Base-by-base conservation (phyloP, 208 protist genomes). In the Leishmania turanica region DNA sequence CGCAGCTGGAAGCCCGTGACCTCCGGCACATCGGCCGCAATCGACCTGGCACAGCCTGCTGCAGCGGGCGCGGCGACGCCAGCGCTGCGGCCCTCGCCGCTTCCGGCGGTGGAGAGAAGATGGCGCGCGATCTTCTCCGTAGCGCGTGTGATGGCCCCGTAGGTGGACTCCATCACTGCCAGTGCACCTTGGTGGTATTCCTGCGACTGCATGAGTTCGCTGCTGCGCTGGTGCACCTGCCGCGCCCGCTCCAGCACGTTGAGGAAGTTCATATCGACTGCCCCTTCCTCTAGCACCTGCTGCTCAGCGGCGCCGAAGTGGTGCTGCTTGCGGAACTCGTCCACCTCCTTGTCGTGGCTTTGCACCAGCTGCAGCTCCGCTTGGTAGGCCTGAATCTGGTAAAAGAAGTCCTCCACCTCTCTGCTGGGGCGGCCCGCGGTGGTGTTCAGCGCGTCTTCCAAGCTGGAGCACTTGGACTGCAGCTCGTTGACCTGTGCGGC, bases 101-200 rank as follows among this genome's bases (percentile, higher is more conserved):
- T 9, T 47, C 71, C 79, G 7, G 87, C 89, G 5, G 82, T 69
- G 51, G 88, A 80, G 47, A 94, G 84, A 8, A 97, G 80, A 82
- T 91, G 92, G 17, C 89, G 90, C 66, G 88, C 84, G 70, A 96
- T 87, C 56, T 92, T 91, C 75, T 93, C 90, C 37, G 85, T 91
- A 3, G 90, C 94, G 31, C 87, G 78, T 27, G 89, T 78, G 21
- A 97, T 89, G 31, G 91, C 92, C 65, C 77, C 85, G 81, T 96
- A 96, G 21, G 90, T 95, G 56, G 87, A 87, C 79, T 96, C 91
- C 87, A 96, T 93, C 77, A 96, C 82, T 19, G 88, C 85, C 2
- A 74, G 82, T 0, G 83, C 77, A 45, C 79, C 74, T 78, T 94
- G 84, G 45, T 93, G 89, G 74, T 89, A 85, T 68, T 93, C 85